A percentile compares a stretch with the other conserved stretches of the same genome.
Conservation (phyloP, 805 yeast genomes). For the Spathaspora girioi region DNA sequence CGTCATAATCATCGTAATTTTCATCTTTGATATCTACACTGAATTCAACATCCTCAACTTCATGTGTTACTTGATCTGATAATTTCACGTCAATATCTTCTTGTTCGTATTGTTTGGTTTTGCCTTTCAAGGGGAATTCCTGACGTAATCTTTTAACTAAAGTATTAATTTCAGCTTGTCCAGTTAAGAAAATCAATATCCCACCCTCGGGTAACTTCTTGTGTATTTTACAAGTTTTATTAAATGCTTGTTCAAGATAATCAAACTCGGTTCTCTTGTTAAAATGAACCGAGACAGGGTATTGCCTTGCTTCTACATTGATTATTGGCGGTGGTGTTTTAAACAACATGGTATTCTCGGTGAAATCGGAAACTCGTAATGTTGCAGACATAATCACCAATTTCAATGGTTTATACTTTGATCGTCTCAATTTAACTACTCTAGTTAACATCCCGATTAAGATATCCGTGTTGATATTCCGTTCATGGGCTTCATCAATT, state of each 20-base stretch:
- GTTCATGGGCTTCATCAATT: conserved; percentile 97
- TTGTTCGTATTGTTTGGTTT: conserved; percentile 23
- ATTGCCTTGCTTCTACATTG: conserved; percentile 89
- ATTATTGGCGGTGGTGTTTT: conserved; percentile 77
- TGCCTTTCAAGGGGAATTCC: conserved; percentile 64
- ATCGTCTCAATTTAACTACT: conserved; percentile 66
- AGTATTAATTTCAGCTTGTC: conserved; percentile 84
- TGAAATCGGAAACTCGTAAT: conserved; percentile 85
- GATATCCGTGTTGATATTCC: conserved; percentile 94
- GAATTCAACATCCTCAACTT: conserved; percentile 86
- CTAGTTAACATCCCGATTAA: conserved; percentile 93
- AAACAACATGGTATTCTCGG: conserved; percentile 74
- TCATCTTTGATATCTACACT: conserved; percentile 47
- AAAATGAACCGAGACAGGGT: conserved; percentile 89
- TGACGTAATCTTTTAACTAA: conserved; percentile 66
- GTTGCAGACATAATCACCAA: conserved; percentile 97
- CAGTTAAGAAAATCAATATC: conserved; percentile 85
- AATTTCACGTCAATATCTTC: conserved; percentile 42
- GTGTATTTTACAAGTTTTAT: conserved; percentile 85
- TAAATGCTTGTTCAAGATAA: conserved; percentile 82
- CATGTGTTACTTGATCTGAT: conserved; percentile 64
- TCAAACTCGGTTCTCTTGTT: conserved; percentile 73
- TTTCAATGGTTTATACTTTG: conserved; percentile 59
- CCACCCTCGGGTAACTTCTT: conserved; percentile 88
- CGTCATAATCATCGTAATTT: conserved; percentile 45